Base-by-base conservation (phyloP, 164 flowering plant species). In the Hamamelis virginiana region DNA sequence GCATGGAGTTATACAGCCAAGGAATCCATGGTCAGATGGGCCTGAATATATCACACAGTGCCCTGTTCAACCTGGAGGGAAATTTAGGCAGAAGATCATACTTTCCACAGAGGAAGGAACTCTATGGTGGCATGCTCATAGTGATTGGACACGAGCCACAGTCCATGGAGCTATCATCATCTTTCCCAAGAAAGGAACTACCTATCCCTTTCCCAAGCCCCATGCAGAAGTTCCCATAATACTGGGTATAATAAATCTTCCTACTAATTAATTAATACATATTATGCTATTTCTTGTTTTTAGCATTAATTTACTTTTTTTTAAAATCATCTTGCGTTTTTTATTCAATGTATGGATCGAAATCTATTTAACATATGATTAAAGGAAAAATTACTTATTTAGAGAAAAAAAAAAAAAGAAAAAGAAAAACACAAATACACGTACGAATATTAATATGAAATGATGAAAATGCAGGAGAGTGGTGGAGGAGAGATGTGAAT, bases 401-500 rank as follows among this genome's bases (percentile, higher is more conserved):
- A 22, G 28, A 23, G n/a, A 43, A 26, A 52, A n/a, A 8, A 18
- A 22, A 9, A 1, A 26, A 48, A 4, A 3, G 18, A 15, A 19
- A 28, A 50, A 1, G 64, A 46, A 22, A n/a, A 18, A 21, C 0
- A 25, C 15, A 33, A 25, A 44, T 16, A 27, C 38, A 26, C 28
- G 22, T 8, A 13, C 41, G 0, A 33, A 28, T 33, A 52, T 48
- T 11, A n/a, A 26, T 57, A 16, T 48, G 9, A 23, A n/a, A 44
- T 62, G 41, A 13, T 0, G 52, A 3, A 1, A 14, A 8, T 71
- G 46, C 46, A 86, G 92, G 85, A 13, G 82, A 82, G 46, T 88
- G 90, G 89, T 88, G 82, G 80, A 86, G 79, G 69, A 59, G 59
- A 61, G 83, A 84, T 64, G 74, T 84, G 10, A 66, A 15, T 23